Evolutionary conservation across 495 filamentous ascomycete species (phyloP).

Genomic region (Margaritispora aquatica): DNA sequence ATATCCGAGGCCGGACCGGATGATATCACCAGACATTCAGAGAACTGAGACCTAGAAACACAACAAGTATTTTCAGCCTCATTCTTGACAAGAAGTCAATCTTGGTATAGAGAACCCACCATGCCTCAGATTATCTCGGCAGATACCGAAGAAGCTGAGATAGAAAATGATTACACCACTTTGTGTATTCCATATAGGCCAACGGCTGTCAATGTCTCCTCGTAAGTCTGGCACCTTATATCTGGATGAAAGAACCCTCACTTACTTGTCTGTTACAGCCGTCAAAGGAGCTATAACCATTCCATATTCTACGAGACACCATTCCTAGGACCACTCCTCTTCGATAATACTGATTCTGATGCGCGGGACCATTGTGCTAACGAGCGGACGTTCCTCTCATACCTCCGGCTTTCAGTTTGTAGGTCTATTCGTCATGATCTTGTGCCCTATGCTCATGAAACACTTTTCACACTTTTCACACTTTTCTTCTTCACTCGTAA

Average conservation of each 20-base stretch:
- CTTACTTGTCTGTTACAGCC: neutral
- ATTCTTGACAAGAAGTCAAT: too few species aligned
- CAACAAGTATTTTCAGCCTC: neutral
- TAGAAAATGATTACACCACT: constrained; percentile 4
- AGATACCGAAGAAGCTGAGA: constrained; percentile 14
- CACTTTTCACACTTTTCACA: neutral
- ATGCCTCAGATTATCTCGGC: neutral
- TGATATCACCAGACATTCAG: neutral
- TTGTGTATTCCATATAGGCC: constrained; percentile 3
- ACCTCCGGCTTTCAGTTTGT: constrained; percentile 79
- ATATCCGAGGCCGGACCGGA: neutral
- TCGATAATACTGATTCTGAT: constrained; percentile 84
- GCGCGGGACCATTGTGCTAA: constrained; percentile 79
- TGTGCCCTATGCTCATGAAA: too few species aligned
- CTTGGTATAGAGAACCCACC: too few species aligned
- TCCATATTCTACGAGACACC: constrained; percentile 64
- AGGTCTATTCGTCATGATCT: too few species aligned
- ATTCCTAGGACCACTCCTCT: constrained; percentile 69
- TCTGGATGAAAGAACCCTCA: neutral
- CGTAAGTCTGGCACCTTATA: constrained; percentile 7
- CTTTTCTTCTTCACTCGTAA: neutral
- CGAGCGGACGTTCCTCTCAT: constrained; percentile 86
- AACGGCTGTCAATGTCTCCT: constrained; percentile 1
- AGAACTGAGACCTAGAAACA: too few species aligned
- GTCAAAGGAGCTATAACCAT: neutral